A percentile compares a stretch with the other conserved stretches of the same genome.
phyloP scores from a whole-genome alignment of 768 basidiomycete species.

The Suillus plorans region DNA sequence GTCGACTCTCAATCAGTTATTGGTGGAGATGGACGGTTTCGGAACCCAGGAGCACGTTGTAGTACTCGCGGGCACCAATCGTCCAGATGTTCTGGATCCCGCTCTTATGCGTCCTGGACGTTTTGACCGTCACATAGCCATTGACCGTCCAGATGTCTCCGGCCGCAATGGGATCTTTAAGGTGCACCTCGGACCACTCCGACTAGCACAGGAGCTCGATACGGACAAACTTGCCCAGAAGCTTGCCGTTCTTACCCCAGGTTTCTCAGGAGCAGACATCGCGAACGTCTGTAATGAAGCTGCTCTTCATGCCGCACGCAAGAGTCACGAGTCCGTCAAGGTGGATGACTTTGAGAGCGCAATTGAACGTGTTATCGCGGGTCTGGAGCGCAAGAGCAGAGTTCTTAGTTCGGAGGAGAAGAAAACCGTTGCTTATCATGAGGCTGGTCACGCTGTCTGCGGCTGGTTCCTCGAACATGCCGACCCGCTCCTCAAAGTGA shows the following conservation, averaged over 20 bases:
- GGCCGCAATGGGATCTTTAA: constrained; percentile 93
- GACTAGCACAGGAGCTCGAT: constrained; percentile 57
- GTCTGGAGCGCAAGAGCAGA: constrained; percentile 92
- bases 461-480: constrained; percentile 99
- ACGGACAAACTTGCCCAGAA: constrained; percentile 76
- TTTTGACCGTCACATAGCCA: constrained; percentile 94
- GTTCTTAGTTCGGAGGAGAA: constrained; percentile 95
- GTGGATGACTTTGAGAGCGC: constrained; percentile 94
- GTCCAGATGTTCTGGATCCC: constrained; percentile 93
- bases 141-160: constrained; percentile 92
- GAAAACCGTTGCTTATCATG: constrained; percentile 98
- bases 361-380: constrained; percentile 97
- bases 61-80: constrained; percentile 93
- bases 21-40: constrained; percentile 99
- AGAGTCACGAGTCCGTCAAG: constrained; percentile 72
- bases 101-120: constrained; percentile 97
- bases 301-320: constrained; percentile 90
- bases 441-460: constrained; percentile 97
- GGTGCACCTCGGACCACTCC: constrained; percentile 87
- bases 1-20: constrained; percentile 93
- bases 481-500: constrained; percentile 95
- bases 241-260: constrained; percentile 93
- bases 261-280: constrained; percentile 98
- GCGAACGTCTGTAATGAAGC: constrained; percentile 99
- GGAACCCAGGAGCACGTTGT: constrained; percentile 97